These are phyloP conservation scores for Rhodotorula sp. DNA, from an alignment of 1,284 basidiomycete genomes.

Conservation along the genomic window DNA sequence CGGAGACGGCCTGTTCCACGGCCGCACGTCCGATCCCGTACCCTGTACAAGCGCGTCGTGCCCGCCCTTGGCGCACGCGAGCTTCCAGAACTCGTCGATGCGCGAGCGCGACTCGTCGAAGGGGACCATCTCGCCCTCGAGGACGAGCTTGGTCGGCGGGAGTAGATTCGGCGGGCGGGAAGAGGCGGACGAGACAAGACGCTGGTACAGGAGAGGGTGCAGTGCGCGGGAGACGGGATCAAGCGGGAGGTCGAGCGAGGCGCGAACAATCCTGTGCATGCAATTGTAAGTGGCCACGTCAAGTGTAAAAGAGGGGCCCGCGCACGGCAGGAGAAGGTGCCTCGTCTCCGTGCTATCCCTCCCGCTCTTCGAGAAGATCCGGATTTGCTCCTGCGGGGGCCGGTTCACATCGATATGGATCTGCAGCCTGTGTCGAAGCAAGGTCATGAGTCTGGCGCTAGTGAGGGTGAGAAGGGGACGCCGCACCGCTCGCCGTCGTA, in stretches of 20 bases:
- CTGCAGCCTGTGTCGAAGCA: conserved; percentile 58
- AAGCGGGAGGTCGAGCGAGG: conserved; percentile 60
- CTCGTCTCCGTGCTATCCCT: conserved; percentile 76
- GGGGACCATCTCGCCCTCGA: conserved; percentile 87
- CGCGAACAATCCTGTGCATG: conserved; percentile 62
- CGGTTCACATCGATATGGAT: conserved; percentile 68
- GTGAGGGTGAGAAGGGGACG: no score
- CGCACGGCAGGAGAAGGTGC: conserved; percentile 65
- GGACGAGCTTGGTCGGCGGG: conserved; percentile 55
- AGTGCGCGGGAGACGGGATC: conserved; percentile 15
- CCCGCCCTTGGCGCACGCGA: conserved; percentile 16
- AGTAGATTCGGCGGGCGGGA: neutral
- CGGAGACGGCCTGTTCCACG: conserved; percentile 1
- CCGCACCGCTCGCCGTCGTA: conserved; percentile 79
- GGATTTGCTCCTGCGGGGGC: conserved; percentile 58
- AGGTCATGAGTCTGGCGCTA: rapidly evolving
- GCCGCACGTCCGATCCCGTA: neutral
- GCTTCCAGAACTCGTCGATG: conserved; percentile 56
- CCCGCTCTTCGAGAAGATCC: conserved; percentile 80
- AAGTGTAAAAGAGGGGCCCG: conserved; percentile 8
- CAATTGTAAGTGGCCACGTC: no score
- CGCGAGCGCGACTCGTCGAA: conserved; percentile 60
- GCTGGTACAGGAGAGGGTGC: conserved; percentile 21
- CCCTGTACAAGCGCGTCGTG: neutral
- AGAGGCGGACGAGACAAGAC: conserved; percentile 1